Conservation (phyloP, 352 stramenopile genomes). For the Globisporangium cystogenes region DNA sequence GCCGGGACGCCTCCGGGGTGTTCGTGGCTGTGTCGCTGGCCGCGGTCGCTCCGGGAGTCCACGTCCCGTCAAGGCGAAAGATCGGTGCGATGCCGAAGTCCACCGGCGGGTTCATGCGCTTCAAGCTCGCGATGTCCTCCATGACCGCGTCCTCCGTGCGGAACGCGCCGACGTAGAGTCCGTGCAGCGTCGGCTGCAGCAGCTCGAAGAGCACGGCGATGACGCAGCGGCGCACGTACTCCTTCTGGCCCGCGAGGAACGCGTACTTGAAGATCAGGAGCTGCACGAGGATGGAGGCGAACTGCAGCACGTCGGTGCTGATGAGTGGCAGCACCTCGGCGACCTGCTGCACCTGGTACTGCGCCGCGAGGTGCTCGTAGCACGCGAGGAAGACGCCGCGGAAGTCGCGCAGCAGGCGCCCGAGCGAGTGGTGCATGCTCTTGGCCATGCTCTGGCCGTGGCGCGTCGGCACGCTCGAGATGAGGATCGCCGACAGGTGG, state of each 20-base stretch:
- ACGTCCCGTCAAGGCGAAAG: slow-evolving; percentile 54
- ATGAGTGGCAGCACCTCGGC: slow-evolving; percentile 33
- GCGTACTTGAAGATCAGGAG: slow-evolving; percentile 57
- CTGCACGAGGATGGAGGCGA: slow-evolving; percentile 42
- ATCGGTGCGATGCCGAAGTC: slow-evolving; percentile 34
- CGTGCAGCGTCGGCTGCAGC: slow-evolving; percentile 55
- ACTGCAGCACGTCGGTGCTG: slow-evolving; percentile 44
- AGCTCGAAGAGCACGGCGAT: slow-evolving; percentile 57
- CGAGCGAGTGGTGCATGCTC: slow-evolving; percentile 44
- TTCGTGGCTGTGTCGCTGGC: background rate
- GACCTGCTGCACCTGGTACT: slow-evolving; percentile 13
- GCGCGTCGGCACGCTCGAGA: slow-evolving; percentile 21
- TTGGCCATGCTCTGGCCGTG: slow-evolving; percentile 37
- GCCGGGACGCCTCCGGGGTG: background rate
- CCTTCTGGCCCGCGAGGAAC: slow-evolving; percentile 14
- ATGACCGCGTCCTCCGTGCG: slow-evolving; percentile 39
- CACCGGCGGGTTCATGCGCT: slow-evolving; percentile 20
- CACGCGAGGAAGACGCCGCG: slow-evolving; percentile 35
- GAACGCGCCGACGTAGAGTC: slow-evolving; percentile 46
- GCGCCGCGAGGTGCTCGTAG: slow-evolving; percentile 24
- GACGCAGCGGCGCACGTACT: slow-evolving; percentile 33
- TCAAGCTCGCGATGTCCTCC: slow-evolving; percentile 19
- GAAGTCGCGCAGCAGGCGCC: slow-evolving; percentile 45
- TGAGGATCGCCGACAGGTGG: slow-evolving; percentile 39
- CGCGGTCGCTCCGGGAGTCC: slow-evolving; percentile 1